Conservation (phyloP, 2,329 filamentous ascomycete species). For the Trichoderma polysporum region DNA sequence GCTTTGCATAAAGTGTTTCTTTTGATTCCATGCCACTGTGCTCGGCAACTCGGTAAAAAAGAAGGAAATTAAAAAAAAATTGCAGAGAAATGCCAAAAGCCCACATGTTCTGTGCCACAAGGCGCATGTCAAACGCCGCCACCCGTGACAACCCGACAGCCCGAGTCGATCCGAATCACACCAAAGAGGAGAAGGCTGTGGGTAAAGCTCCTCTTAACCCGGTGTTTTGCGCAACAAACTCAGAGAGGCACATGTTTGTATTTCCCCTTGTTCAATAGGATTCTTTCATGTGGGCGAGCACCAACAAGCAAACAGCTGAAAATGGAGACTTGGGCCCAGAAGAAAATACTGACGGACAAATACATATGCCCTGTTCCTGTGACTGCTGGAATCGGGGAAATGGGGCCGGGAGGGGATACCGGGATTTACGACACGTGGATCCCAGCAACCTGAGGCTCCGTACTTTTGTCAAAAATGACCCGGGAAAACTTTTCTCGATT, state of each 20-base stretch:
- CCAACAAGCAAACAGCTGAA: neutral
- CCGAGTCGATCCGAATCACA: conserved; percentile 6
- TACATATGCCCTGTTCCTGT: neutral
- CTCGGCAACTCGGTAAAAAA: neutral
- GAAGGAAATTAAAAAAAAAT: neutral
- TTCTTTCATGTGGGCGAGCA: neutral
- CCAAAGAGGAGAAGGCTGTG: neutral
- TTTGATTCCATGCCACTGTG: neutral
- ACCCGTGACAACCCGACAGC: conserved; percentile 11
- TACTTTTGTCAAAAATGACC: neutral
- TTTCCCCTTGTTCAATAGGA: neutral
- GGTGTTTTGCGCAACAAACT: too few relatives aligned
- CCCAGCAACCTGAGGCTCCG: neutral
- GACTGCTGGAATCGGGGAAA: neutral
- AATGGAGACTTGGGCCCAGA: neutral
- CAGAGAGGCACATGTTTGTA: neutral
- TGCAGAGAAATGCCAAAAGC: neutral
- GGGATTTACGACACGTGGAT: neutral
- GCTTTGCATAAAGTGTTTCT: neutral
- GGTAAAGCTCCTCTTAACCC: neutral
- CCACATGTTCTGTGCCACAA: conserved; percentile 13
- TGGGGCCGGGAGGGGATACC: neutral
- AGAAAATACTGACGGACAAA: neutral
- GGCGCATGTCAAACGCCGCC: conserved; percentile 9
- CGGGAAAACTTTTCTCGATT: neutral